Evolutionary conservation across 139 green algal genomes (phyloP).

Genomic region (Diplosphaera chodatii): DNA sequence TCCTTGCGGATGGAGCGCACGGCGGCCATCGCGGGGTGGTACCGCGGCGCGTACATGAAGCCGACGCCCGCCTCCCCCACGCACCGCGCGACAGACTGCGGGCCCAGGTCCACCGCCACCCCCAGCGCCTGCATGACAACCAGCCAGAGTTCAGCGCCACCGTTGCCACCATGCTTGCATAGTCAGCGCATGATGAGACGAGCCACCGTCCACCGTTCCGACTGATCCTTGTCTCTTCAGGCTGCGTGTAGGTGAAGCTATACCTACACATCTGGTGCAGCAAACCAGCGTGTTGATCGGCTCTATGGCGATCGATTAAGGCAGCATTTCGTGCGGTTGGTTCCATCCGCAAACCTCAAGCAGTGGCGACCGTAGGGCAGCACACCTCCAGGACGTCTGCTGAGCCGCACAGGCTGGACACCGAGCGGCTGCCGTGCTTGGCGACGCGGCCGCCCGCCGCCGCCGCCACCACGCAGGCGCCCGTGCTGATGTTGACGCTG

Average conservation of each 20-base stretch:
- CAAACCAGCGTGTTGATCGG: too few species aligned
- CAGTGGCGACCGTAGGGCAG: too few species aligned
- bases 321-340: too few species aligned
- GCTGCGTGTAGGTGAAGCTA: too few species aligned
- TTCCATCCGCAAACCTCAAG: too few species aligned
- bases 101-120: constrained; percentile 85
- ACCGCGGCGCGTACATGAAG: constrained; percentile 97
- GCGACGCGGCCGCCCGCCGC: constrained; percentile 91
- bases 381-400: constrained; percentile 85
- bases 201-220: too few species aligned
- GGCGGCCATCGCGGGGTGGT: constrained; percentile 71
- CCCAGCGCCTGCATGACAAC: constrained; percentile 88
- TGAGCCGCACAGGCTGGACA: constrained; percentile 88
- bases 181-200: too few species aligned
- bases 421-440: constrained; percentile 94
- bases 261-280: too few species aligned
- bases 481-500: constrained; percentile 98
- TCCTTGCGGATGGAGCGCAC: constrained; percentile 69
- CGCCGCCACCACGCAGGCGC: constrained; percentile 86
- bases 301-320: too few species aligned
- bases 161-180: too few species aligned
- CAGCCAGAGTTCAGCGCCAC: too few species aligned
- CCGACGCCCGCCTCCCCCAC: constrained; percentile 77
- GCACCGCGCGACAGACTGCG: constrained; percentile 66
- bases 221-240: too few species aligned